Percentiles rank a stretch among this genome's conserved stretches.
Conservation (phyloP, 163 green algal species). For the Picocystis sp. region DNA sequence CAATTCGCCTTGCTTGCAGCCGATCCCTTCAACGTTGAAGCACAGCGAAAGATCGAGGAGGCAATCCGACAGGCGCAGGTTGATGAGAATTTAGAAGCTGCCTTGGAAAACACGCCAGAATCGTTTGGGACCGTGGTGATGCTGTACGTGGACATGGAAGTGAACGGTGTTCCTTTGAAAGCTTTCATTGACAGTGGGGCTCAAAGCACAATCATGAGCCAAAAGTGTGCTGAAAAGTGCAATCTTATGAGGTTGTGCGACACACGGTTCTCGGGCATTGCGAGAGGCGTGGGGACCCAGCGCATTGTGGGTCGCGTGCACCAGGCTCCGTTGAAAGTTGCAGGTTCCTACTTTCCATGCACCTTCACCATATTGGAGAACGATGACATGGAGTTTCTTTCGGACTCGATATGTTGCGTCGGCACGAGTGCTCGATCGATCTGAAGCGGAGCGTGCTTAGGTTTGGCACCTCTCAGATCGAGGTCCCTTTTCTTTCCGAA, state of each 20-base stretch:
- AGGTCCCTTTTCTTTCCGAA: slow-evolving; percentile 5
- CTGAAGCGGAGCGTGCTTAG: slow-evolving; percentile 35
- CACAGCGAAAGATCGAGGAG: slow-evolving; percentile 65
- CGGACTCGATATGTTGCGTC: slow-evolving; percentile 84
- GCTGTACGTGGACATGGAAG: slow-evolving; percentile 89
- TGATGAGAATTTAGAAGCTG: slow-evolving; percentile 63
- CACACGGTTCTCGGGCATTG: slow-evolving; percentile 60
- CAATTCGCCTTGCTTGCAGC: slow-evolving; percentile 1
- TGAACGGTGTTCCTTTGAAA: slow-evolving; percentile 30
- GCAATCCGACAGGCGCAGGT: slow-evolving; percentile 69
- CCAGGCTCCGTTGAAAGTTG: slow-evolving; percentile 59
- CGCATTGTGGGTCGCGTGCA: slow-evolving; percentile 81
- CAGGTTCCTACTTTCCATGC: no score
- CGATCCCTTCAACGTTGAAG: slow-evolving; percentile 66
- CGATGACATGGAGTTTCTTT: slow-evolving; percentile 81
- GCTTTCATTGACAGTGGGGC: slow-evolving; percentile 90
- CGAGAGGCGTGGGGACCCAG: slow-evolving; percentile 64
- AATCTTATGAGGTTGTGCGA: slow-evolving; percentile 62
- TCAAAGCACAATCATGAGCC: slow-evolving; percentile 64
- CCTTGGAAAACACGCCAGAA: slow-evolving; percentile 84
- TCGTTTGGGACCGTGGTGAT: slow-evolving; percentile 66
- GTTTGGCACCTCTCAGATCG: slow-evolving; percentile 3
- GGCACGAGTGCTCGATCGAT: slow-evolving; percentile 73
- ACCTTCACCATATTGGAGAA: slow-evolving; percentile 58
- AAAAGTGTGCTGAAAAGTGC: slow-evolving; percentile 39